phyloP scores from a whole-genome alignment of 179 eudicot genomes.

The Spergularia azorica region DNA sequence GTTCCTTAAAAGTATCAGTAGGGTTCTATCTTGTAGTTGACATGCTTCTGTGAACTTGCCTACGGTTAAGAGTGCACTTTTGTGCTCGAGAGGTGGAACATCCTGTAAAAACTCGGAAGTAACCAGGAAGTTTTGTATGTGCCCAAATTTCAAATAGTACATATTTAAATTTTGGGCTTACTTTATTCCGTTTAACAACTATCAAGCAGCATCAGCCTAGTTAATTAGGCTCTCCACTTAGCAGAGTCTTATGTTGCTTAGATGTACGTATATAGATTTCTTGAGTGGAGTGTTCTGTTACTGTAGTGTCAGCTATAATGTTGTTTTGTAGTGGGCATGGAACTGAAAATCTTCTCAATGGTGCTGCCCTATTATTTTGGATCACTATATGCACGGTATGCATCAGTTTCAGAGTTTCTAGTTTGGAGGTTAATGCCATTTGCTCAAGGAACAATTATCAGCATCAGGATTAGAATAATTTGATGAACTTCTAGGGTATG shows the following conservation, averaged over 20 bases:
- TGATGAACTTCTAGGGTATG: constrained; percentile 4
- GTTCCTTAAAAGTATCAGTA: neutral
- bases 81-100: neutral
- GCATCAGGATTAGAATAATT: neutral
- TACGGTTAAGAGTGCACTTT: neutral
- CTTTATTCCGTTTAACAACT: neutral
- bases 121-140: neutral
- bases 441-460: no score
- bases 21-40: neutral
- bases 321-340: no score
- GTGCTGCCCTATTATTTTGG: no score
- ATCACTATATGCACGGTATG: no score
- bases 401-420: no score
- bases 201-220: neutral
- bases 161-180: neutral
- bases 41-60: neutral
- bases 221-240: neutral
- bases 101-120: no score
- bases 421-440: no score
- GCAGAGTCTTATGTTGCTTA: neutral
- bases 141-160: neutral
- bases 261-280: neutral
- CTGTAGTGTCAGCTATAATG: no score
- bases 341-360: no score
- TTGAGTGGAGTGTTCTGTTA: no score